phyloP scores from a whole-genome alignment of 75 land plant genomes.

The Pinus tabuliformis region DNA sequence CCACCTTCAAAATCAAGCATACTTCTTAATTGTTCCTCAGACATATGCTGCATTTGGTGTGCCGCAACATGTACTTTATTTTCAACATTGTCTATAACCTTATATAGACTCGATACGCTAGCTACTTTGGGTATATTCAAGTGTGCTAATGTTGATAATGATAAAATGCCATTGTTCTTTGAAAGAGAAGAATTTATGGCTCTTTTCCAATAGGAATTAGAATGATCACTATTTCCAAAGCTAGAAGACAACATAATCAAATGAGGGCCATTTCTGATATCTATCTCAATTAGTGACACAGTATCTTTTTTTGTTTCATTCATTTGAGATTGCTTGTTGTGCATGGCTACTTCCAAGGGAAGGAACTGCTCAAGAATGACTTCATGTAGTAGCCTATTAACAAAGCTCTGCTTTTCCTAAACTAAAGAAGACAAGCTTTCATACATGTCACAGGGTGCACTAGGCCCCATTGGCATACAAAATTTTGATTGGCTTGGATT shows the following conservation, averaged over 20 bases:
- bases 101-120: neutral
- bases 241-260: neutral
- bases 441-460: slow-evolving; percentile 3
- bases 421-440: neutral
- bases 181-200: neutral
- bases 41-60: neutral
- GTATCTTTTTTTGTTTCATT: slow-evolving; percentile 1
- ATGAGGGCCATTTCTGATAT: neutral
- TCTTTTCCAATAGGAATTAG: slow-evolving; percentile 1
- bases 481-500: neutral
- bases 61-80: neutral
- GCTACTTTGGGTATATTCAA: neutral
- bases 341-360: neutral
- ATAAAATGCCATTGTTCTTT: slow-evolving; percentile 1
- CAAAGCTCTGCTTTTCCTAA: slow-evolving; percentile 3
- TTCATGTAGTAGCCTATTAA: slow-evolving; percentile 1
- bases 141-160: slow-evolving; percentile 8
- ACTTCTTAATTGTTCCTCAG: slow-evolving; percentile 3
- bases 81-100: neutral
- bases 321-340: neutral
- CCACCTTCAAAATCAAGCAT: slow-evolving; percentile 2
- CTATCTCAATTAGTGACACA: neutral
- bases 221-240: slow-evolving; percentile 2
- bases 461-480: neutral
- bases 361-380: neutral